Base-by-base conservation (phyloP, 1,284 basidiomycete genomes). In the Heterobasidion occidentale region DNA sequence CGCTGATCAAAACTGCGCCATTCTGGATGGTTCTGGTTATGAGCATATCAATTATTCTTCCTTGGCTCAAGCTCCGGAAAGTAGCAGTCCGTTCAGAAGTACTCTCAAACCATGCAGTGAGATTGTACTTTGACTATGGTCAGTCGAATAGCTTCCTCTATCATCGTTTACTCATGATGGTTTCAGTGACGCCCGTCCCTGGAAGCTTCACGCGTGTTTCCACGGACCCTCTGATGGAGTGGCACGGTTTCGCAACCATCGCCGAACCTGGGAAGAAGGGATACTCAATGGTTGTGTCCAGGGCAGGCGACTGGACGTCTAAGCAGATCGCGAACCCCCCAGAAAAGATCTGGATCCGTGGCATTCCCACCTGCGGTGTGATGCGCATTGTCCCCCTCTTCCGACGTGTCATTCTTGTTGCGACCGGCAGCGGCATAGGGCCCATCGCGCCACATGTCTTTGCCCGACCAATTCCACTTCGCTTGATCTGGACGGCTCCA, bases 241-340 rank as follows among this genome's bases (percentile, higher is more conserved):
- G 82, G 82, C 81, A 84, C 58, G 77, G 77, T 9, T 84, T 84
- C 62, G 81, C 81, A 2, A 81, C 78, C 15, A 72, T 82, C 36
- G 69, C 76, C 2, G 75, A 76, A 53, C 79, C 79, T 11, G 76
- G 77, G 20, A 74, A 76, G 64, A 71, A 71, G 42, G 82, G 81
- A 0, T 84, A 77, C 62, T 83, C 80, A 2, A 68, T 83, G 35
- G 75, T 84, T 38, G 77, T 84, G 11, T 81, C 79, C 20, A 73
- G 70, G 52, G 81, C 81, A 33, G 81, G 81, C n/a, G 81, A 83
- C 63, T 84, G 81, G 81, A 83, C 80, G 1, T 68, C 68, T 36
- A 74, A 78, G 56, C 70, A 75, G 59, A 83, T 84, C 59, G 65
- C 62, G 11, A 70, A 79, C 47, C 80, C 81, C 4, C 79, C 81